These are phyloP conservation scores for Penicillium sp. DNA, from an alignment of 2,329 filamentous ascomycete species.

Conservation along the genomic window DNA sequence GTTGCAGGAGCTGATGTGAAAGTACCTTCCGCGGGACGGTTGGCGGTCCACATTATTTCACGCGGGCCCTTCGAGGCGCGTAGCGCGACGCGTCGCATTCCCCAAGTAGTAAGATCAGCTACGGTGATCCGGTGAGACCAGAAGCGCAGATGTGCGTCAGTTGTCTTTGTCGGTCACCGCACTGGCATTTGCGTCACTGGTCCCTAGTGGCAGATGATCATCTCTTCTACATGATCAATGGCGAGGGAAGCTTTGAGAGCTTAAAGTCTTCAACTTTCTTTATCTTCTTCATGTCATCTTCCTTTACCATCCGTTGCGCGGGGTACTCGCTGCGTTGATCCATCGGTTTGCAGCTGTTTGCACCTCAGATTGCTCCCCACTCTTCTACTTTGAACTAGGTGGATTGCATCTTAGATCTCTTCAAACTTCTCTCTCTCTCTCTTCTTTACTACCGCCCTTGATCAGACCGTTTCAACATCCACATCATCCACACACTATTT, in stretches of 20 bases:
- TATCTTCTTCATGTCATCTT: conserved; percentile 14
- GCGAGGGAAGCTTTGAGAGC: conserved; percentile 6
- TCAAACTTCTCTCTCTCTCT: conserved; percentile 13
- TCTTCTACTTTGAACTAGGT: conserved; percentile 11
- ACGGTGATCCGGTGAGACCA: conserved; percentile 7
- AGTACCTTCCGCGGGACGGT: conserved; percentile 27
- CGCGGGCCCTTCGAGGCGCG: conserved; percentile 9
- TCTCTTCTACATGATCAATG: conserved; percentile 12
- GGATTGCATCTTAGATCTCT: conserved; percentile 8
- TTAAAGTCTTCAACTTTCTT: background rate
- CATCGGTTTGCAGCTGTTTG: conserved; percentile 42
- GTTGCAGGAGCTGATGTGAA: conserved; percentile 27
- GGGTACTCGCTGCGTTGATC: conserved; percentile 21
- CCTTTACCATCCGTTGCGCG: conserved; percentile 6
- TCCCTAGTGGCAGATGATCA: conserved; percentile 10
- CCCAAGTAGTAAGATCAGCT: conserved; percentile 20
- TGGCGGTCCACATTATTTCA: conserved; percentile 9
- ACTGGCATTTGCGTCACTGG: conserved; percentile 22
- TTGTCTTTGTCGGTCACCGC: conserved; percentile 9
- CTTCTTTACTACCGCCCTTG: background rate
- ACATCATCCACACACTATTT: conserved; percentile 11
- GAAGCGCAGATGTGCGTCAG: conserved; percentile 12
- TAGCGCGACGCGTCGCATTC: conserved; percentile 28
- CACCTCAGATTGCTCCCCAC: conserved; percentile 31
- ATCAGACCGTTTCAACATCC: conserved; percentile 2